These are phyloP conservation scores for Forsythia viridissima DNA, from an alignment of 257 asterid species.

Conservation along the genomic window DNA sequence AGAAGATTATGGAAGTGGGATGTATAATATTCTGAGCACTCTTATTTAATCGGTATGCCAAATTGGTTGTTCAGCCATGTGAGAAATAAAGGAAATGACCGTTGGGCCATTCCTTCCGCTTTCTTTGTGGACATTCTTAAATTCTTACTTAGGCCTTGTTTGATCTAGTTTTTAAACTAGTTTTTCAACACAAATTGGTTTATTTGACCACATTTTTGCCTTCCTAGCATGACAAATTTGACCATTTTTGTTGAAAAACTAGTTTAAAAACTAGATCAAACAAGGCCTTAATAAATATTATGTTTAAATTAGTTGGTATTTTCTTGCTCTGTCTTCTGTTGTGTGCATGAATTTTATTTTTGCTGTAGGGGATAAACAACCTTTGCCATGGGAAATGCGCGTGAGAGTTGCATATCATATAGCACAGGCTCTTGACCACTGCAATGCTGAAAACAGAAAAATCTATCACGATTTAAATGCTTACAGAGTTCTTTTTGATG, in stretches of 20 bases:
- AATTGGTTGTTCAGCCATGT: background rate
- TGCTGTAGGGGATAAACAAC: slow-evolving; percentile 91
- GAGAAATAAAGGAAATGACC: background rate
- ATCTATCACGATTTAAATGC: slow-evolving; percentile 95
- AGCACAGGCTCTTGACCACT: slow-evolving; percentile 88
- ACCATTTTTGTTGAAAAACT: too few species aligned
- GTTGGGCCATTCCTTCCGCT: background rate
- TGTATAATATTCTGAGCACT: background rate
- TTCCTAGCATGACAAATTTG: too few species aligned
- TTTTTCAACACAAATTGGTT: too few species aligned
- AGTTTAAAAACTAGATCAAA: too few species aligned
- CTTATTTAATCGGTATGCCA: background rate
- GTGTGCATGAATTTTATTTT: slow-evolving; percentile 3
- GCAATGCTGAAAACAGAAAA: slow-evolving; percentile 70
- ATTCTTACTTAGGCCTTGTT: too few species aligned
- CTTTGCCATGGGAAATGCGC: slow-evolving; percentile 98
- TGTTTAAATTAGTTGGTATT: background rate
- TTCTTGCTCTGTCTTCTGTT: background rate
- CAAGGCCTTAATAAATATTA: background rate
- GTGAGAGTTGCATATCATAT: slow-evolving; percentile 80
- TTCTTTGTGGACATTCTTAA: background rate
- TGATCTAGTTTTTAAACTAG: too few species aligned
- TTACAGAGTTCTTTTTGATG: slow-evolving; percentile 87
- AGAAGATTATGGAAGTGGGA: background rate
- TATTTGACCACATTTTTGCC: too few species aligned